These are phyloP conservation scores for Poa annua DNA, from an alignment of 176 grass and related monocot genomes.

Conservation along the genomic window DNA sequence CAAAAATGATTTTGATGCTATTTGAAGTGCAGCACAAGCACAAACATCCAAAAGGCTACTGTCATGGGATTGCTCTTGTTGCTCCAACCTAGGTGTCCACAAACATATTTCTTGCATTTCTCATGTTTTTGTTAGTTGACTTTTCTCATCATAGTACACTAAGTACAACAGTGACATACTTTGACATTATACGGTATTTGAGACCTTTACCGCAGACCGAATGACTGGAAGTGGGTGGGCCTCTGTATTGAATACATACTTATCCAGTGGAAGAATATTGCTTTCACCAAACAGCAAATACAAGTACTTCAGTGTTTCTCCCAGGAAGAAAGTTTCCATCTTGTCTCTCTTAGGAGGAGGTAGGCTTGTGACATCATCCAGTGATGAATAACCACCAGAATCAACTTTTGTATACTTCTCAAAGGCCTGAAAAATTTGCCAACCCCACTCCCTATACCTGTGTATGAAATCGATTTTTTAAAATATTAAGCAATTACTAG, in stretches of 20 bases:
- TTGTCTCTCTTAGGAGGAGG: conserved; percentile 91
- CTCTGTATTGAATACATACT: conserved; percentile 95
- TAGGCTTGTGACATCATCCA: conserved; percentile 89
- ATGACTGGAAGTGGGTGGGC: conserved; percentile 92
- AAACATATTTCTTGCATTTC: conserved; percentile 29
- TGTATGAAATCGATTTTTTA: conserved; percentile 13
- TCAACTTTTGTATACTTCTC: conserved; percentile 91
- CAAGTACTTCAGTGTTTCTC: conserved; percentile 93
- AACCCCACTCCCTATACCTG: conserved; percentile 99
- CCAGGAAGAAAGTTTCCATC: conserved; percentile 95
- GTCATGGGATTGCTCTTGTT: conserved; percentile 30
- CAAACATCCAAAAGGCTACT: conserved; percentile 24
- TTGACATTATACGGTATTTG: conserved; percentile 51
- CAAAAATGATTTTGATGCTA: conserved; percentile 38
- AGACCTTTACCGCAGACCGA: conserved; percentile 36
- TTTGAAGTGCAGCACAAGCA: conserved; percentile 11
- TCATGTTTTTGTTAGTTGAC: conserved; percentile 32
- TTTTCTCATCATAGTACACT: conserved; percentile 38
- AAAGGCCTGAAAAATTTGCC: conserved; percentile 96
- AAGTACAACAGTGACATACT: conserved; percentile 33
- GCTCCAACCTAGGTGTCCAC: conserved; percentile 20
- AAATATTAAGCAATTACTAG: conserved; percentile 31
- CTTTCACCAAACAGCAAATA: conserved; percentile 95
- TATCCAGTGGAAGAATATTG: conserved; percentile 77
- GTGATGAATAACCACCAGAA: conserved; percentile 86